Conservation (phyloP, 768 basidiomycete genomes). For the Cystobasidium onofrii region DNA sequence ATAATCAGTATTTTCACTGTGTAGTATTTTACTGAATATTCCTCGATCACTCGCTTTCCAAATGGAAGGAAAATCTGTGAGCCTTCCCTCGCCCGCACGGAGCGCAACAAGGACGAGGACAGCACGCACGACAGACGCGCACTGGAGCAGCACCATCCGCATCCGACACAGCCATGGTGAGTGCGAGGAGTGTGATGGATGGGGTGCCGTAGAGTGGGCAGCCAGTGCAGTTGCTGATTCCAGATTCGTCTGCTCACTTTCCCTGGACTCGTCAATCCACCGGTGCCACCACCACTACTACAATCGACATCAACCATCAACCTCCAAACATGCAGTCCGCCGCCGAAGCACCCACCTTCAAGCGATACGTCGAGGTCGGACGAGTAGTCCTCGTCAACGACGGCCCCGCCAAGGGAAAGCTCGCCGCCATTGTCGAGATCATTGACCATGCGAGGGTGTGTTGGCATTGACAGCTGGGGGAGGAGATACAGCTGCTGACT, state of each 20-base stretch:
- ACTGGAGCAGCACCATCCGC: not conserved
- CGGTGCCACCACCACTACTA: not conserved
- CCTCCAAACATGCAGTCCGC: not conserved
- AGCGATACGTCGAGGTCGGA: slow-evolving; percentile 96
- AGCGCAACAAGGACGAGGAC: not conserved
- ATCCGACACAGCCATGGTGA: not conserved
- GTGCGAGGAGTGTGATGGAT: not conserved
- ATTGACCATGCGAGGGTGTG: slow-evolving; percentile 89
- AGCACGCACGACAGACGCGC: not conserved
- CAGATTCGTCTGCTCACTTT: not conserved
- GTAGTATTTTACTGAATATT: too few species aligned
- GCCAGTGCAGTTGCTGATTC: not conserved
- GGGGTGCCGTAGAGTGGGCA: too few species aligned
- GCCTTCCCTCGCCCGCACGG: not conserved
- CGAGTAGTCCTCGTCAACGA: slow-evolving; percentile 91
- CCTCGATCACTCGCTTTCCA: too few species aligned
- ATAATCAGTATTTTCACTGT: too few species aligned
- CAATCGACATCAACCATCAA: not conserved
- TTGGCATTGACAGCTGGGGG: not conserved
- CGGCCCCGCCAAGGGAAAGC: slow-evolving; percentile 75
- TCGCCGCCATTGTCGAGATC: slow-evolving; percentile 92
- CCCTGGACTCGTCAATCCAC: not conserved
- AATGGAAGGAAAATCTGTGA: not conserved
- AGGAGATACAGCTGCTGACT: slow-evolving; percentile 12
- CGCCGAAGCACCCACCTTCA: slow-evolving; percentile 57